phyloP scores from a whole-genome alignment of 148 eudicot genomes.

The Bassia scoparia region DNA sequence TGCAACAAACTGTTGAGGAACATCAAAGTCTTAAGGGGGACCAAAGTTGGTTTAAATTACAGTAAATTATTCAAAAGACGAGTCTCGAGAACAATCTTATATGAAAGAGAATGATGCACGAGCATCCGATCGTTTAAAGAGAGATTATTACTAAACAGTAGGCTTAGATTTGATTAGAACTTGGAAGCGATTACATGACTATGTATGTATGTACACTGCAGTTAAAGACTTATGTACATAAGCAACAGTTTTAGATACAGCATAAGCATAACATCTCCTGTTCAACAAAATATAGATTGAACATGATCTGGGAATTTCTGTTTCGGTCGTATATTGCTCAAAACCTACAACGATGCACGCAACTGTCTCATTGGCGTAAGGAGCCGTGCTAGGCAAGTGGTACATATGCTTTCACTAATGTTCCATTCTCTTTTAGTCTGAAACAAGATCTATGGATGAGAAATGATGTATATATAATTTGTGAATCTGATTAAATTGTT shows the following conservation, averaged over 20 bases:
- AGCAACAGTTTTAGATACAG: background rate
- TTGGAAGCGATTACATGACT: too few species aligned
- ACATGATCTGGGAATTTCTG: background rate
- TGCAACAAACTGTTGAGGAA: slow-evolving; percentile 4
- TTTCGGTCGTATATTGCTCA: background rate
- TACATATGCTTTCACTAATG: slow-evolving; percentile 70
- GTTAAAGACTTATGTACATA: slow-evolving; percentile 20
- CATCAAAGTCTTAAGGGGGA: slow-evolving; percentile 15
- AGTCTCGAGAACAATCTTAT: too few species aligned
- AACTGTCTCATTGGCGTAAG: slow-evolving; percentile 90
- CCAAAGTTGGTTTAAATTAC: slow-evolving; percentile 18
- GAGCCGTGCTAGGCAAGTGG: slow-evolving; percentile 88
- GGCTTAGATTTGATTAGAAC: slow-evolving; percentile 10
- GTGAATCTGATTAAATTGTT: background rate
- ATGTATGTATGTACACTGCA: slow-evolving; percentile 19
- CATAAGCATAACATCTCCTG: background rate
- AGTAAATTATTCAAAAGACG: too few species aligned
- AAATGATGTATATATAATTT: background rate
- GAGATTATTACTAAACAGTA: slow-evolving; percentile 4
- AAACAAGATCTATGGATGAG: slow-evolving; percentile 10
- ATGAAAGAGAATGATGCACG: background rate
- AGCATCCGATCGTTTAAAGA: background rate
- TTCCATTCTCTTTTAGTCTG: slow-evolving; percentile 85
- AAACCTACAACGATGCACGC: slow-evolving; percentile 28
- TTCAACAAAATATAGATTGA: background rate